These are phyloP conservation scores for Leptographium radiaticola DNA, from an alignment of 2,329 filamentous ascomycete species.

Conservation along the genomic window DNA sequence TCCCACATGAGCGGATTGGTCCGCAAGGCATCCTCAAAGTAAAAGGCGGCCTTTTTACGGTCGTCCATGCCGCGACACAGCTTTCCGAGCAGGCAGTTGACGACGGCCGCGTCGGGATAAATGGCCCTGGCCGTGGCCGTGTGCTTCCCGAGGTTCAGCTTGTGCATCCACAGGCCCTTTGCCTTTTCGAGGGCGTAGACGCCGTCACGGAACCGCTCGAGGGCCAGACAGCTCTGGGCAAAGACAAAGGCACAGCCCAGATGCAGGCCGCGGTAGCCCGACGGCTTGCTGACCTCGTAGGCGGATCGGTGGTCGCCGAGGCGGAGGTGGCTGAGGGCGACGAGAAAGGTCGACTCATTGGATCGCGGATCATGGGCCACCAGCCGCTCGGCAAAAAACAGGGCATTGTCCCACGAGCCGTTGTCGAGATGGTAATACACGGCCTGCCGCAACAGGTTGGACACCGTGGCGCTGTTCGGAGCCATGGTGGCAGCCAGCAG, in stretches of 20 bases:
- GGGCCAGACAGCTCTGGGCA: constrained; percentile 71
- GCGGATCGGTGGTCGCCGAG: constrained; percentile 75
- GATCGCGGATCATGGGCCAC: constrained; percentile 72
- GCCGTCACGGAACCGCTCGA: constrained; percentile 71
- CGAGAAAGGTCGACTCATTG: constrained; percentile 67
- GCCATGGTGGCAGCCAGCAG: constrained; percentile 30
- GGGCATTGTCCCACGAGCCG: constrained; percentile 73
- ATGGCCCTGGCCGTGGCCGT: constrained; percentile 61
- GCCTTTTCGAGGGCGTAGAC: constrained; percentile 74
- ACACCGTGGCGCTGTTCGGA: constrained; percentile 35
- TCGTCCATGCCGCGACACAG: constrained; percentile 73
- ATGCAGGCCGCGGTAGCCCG: constrained; percentile 59
- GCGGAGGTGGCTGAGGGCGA: constrained; percentile 74
- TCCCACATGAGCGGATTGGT: constrained; percentile 97
- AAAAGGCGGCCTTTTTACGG: constrained; percentile 70
- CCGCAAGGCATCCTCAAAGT: constrained; percentile 80
- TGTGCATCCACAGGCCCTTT: constrained; percentile 59
- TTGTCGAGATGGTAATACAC: constrained; percentile 73
- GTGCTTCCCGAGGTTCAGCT: constrained; percentile 72
- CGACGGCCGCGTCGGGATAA: constrained; percentile 69
- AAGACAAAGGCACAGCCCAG: constrained; percentile 84
- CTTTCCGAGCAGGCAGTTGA: constrained; percentile 77
- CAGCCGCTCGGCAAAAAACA: constrained; percentile 84
- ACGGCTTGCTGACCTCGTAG: constrained; percentile 65
- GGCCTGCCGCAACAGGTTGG: constrained; percentile 42